These are phyloP conservation scores for Penicillium cataractarum DNA, from an alignment of 495 filamentous ascomycete species.

Conservation along the genomic window DNA sequence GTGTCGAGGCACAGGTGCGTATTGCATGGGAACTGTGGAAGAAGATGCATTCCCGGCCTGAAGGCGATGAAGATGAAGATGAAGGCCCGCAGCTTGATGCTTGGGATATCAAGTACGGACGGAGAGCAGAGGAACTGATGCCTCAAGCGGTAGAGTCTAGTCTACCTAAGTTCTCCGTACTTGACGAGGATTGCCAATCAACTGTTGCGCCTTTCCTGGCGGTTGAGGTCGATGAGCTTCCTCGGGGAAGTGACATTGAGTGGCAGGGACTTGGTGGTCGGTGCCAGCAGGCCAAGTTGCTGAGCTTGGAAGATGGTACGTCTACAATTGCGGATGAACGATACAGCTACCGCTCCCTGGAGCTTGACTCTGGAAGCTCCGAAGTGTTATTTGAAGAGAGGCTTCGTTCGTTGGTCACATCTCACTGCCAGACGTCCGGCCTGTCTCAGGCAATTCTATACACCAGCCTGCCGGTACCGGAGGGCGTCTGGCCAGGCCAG, in stretches of 20 bases:
- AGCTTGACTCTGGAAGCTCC: constrained; percentile 27
- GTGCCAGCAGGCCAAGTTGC: constrained; percentile 31
- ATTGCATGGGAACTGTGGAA: constrained; percentile 57
- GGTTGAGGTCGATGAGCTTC: constrained; percentile 71
- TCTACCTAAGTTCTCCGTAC: constrained; percentile 38
- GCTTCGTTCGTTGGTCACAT: constrained; percentile 26
- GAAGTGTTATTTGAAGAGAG: constrained; percentile 23
- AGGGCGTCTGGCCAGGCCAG: constrained; percentile 38
- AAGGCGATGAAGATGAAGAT: constrained; percentile 42
- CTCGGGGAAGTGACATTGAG: constrained; percentile 69
- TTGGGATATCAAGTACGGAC: constrained; percentile 71
- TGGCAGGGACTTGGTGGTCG: constrained; percentile 63
- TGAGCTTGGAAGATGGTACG: constrained; percentile 23
- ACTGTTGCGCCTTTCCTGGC: constrained; percentile 67
- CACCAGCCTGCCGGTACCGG: constrained; percentile 31
- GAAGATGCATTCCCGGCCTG: constrained; percentile 42
- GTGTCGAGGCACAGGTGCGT: constrained; percentile 38
- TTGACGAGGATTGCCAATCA: constrained; percentile 22
- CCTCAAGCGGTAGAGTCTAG: constrained; percentile 16
- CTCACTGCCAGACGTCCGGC: constrained; percentile 12
- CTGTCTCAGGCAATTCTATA: constrained; percentile 43
- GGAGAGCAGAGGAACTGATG: constrained; percentile 28
- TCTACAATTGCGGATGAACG: constrained; percentile 26
- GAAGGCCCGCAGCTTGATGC: constrained; percentile 59
- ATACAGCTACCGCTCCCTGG: constrained; percentile 37